phyloP scores from a whole-genome alignment of 305 asterid genomes.

The Andrographis paniculata region DNA sequence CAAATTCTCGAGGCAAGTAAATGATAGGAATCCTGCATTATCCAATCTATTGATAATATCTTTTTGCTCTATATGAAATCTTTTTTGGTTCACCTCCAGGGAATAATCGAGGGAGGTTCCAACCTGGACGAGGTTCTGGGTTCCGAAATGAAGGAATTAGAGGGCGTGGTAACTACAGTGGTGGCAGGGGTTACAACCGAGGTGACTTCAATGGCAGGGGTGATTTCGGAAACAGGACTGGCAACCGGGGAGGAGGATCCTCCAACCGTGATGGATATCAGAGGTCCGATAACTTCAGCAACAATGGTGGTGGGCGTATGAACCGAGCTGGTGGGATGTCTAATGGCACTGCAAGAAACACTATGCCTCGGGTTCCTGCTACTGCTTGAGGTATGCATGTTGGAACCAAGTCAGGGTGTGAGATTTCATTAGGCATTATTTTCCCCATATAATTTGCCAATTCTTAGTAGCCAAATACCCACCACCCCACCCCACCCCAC shows the following conservation, averaged over 20 bases:
- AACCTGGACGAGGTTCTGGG: slow-evolving; percentile 50
- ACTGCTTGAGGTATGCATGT: slow-evolving; percentile 32
- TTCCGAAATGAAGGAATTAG: slow-evolving; percentile 51
- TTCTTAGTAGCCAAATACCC: too few species aligned
- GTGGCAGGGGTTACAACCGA: slow-evolving; percentile 44
- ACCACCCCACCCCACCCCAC: too few species aligned
- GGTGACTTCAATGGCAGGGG: slow-evolving; percentile 40
- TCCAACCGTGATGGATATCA: slow-evolving; percentile 60
- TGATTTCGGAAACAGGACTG: slow-evolving; percentile 39
- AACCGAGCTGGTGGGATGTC: slow-evolving; percentile 41
- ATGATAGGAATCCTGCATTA: background rate
- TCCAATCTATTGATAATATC: too few species aligned
- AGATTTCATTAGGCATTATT: too few species aligned
- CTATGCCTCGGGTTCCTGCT: slow-evolving; percentile 40
- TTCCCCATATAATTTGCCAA: too few species aligned
- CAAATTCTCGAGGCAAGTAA: slow-evolving; percentile 67
- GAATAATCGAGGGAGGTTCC: slow-evolving; percentile 44
- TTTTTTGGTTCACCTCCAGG: slow-evolving; percentile 19
- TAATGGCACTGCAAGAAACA: slow-evolving; percentile 37
- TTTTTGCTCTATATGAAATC: too few species aligned
- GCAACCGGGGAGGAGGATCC: slow-evolving; percentile 54
- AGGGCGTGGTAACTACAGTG: slow-evolving; percentile 55
- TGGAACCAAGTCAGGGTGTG: too few species aligned
- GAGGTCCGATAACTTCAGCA: slow-evolving; percentile 30
- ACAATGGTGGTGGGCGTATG: slow-evolving; percentile 41